Conservation (phyloP, 352 stramenopile species). For the Pythium myriotylum region DNA sequence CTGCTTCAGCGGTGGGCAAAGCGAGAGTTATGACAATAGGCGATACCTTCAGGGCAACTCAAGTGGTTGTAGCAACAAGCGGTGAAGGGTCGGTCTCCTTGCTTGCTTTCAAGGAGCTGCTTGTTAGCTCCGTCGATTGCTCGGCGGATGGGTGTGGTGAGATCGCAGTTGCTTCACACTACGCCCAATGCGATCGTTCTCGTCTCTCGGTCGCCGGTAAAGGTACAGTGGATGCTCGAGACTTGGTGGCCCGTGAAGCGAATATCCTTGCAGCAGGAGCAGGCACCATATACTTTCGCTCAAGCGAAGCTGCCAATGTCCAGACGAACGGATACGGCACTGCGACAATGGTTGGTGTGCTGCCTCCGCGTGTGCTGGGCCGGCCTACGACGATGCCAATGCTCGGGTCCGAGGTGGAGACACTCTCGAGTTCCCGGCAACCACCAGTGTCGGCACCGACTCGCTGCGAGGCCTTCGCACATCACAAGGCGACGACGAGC, state of each 20-base stretch:
- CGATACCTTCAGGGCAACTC: conserved; percentile 1
- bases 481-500: background rate
- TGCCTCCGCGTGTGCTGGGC: conserved; percentile 13
- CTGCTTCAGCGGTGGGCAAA: background rate
- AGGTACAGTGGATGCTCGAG: conserved; percentile 4
- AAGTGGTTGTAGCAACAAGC: background rate
- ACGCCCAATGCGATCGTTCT: background rate
- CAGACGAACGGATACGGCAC: conserved; percentile 10
- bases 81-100: conserved; percentile 5
- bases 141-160: background rate
- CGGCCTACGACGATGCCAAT: background rate
- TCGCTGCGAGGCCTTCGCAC: conserved; percentile 4
- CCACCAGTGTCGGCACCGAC: background rate
- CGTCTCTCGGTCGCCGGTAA: conserved; percentile 12
- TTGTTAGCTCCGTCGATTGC: background rate
- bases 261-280: conserved; percentile 4
- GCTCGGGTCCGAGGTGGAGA: conserved; percentile 9
- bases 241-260: conserved; percentile 16
- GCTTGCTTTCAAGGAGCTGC: background rate
- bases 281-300: conserved; percentile 7
- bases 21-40: conserved; percentile 2
- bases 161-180: conserved; percentile 6
- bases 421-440: background rate
- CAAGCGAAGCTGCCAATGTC: conserved; percentile 10
- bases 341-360: conserved; percentile 5